Percentiles rank a stretch among this genome's conserved stretches.
Evolutionary conservation across 805 yeast genomes (phyloP).

Genomic region (Kuraishia hungarica): DNA sequence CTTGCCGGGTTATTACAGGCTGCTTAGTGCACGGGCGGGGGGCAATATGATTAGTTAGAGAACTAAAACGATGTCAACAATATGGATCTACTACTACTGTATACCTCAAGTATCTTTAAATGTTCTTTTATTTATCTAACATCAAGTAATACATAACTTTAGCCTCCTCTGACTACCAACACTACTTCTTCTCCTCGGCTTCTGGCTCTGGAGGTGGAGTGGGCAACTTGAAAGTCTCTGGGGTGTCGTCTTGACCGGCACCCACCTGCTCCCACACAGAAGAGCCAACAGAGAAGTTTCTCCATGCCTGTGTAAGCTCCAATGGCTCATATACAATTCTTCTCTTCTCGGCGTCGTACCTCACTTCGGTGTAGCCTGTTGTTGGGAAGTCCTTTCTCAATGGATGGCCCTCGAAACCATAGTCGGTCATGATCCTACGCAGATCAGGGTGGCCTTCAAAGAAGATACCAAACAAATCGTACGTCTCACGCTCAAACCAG

Average conservation of each 20-base stretch:
- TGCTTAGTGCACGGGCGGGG: too few relatives aligned
- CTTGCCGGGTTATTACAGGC: conserved; percentile 32
- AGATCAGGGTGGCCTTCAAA: conserved; percentile 87
- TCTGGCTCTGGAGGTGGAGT: conserved; percentile 73
- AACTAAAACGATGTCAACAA: too few relatives aligned
- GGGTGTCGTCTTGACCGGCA: conserved; percentile 74
- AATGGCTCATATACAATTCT: conserved; percentile 84
- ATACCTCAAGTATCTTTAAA: not conserved
- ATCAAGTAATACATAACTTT: not conserved
- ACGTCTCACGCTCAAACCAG: conserved; percentile 88
- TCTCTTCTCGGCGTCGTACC: conserved; percentile 87
- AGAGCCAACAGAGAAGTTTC: conserved; percentile 83
- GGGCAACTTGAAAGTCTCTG: conserved; percentile 75
- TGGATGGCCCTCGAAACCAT: conserved; percentile 90
- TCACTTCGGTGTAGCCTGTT: conserved; percentile 83
- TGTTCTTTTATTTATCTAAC: not conserved
- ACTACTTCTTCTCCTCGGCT: conserved; percentile 27
- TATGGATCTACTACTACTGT: too few relatives aligned
- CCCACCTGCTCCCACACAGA: conserved; percentile 92
- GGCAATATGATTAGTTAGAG: too few relatives aligned
- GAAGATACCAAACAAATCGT: conserved; percentile 80
- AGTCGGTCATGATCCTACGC: conserved; percentile 85
- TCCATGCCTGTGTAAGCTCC: conserved; percentile 87
- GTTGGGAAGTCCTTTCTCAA: conserved; percentile 89
- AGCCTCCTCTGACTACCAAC: too few relatives aligned